Base-by-base conservation (phyloP, 257 asterid species). In the Solanum chmielewskii region DNA sequence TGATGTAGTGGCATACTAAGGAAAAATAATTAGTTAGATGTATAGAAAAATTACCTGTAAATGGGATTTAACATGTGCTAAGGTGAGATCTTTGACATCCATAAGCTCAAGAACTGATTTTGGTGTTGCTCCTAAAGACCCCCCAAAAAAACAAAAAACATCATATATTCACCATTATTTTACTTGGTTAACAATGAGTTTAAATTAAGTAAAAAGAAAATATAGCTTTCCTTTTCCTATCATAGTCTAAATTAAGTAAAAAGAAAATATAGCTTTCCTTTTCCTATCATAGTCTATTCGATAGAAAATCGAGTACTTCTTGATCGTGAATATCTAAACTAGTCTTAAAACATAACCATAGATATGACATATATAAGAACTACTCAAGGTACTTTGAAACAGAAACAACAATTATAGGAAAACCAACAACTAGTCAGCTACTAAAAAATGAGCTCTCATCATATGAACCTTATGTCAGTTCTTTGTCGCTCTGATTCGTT, bases 21-120 rank as follows among this genome's bases (percentile, higher is more conserved):
- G 29, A 73, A 64, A 20, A 62, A 59, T 62, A 87, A 29, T 60
- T 41, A 60, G 42, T 64, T 60, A 37, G 47, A 42, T 74, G 49
- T 73, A 35, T 18, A 35, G 6, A 18, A 18, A 52, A 78, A 84
- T 87, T 90, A 95, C 98, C 98, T 96, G 98, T 76, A 96, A 92
- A 91, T 96, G 98, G 89, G 98, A 96, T 91, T 96, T 96, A 59
- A 96, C 98, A 90, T 96, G 98, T 35, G 98, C 98, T 88, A 96
- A 93, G 87, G 98, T 96, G 86, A 96, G 98, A 92, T 96, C 98
- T 90, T 94, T 96, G 20, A 92, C 98, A 93, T 96, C 98, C 98
- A 96, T 96, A 8, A 96, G 98, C 92, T 96, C 98, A 89, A 96
- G 98, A 90, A 96, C 98, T 71, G 98, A 96, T 86, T 96, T 96